A percentile compares a stretch with the other conserved stretches of the same genome.
Conservation (phyloP, 2,329 filamentous ascomycete genomes). For the Fusarium coffeatum region DNA sequence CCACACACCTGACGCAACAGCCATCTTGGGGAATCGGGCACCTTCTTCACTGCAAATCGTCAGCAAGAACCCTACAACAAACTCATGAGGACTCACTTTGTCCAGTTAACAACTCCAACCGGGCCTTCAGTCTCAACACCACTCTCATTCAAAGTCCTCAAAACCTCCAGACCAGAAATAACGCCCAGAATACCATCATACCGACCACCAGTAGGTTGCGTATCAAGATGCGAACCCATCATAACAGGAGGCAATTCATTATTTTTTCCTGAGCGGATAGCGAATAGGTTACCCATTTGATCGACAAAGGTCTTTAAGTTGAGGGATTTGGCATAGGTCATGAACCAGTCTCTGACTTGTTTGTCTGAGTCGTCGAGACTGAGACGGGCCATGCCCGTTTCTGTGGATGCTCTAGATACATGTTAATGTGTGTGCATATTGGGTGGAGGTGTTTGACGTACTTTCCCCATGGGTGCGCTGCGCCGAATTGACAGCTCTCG, state of each 20-base stretch:
- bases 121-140: background rate
- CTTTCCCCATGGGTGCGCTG: constrained; percentile 11
- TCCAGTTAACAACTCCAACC: constrained; percentile 10
- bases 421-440: accelerated
- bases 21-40: constrained; percentile 15
- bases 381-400: constrained; percentile 8
- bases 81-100: background rate
- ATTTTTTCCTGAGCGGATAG: background rate
- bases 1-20: constrained; percentile 2
- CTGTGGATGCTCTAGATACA: background rate
- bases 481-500: constrained; percentile 12
- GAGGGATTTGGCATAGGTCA: constrained; percentile 6
- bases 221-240: constrained; percentile 15
- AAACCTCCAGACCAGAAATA: background rate
- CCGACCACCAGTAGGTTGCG: background rate
- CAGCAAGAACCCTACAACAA: background rate
- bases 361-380: constrained; percentile 15
- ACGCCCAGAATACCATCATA: constrained; percentile 15
- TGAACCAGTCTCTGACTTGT: constrained; percentile 19
- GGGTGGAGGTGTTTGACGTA: accelerated
- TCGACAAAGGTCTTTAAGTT: background rate
- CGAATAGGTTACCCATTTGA: constrained; percentile 11
- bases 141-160: background rate
- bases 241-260: background rate
- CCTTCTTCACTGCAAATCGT: background rate